These are phyloP conservation scores for Bolboschoenoplectus hybrid DNA, from an alignment of 202 grass and related monocot species.

Conservation along the genomic window DNA sequence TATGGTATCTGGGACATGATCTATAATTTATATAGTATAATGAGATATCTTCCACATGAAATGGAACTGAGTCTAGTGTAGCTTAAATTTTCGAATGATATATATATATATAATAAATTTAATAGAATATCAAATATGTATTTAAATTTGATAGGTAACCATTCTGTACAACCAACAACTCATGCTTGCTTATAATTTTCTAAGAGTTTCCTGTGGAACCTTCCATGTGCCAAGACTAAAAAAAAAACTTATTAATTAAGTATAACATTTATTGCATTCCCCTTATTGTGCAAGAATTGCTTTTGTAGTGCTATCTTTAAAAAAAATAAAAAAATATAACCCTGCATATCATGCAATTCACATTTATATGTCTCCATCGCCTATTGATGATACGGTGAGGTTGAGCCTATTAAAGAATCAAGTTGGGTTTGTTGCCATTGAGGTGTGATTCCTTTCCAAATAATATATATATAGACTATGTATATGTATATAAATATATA, in stretches of 20 bases:
- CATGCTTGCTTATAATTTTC: background rate
- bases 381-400: background rate
- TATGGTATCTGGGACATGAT: too few relatives aligned
- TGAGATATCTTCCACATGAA: too few relatives aligned
- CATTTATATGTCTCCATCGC: background rate
- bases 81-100: too few relatives aligned
- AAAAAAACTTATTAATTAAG: too few relatives aligned
- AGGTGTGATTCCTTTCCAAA: constrained; percentile 31
- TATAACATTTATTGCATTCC: too few relatives aligned
- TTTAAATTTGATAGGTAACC: too few relatives aligned
- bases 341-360: background rate
- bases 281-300: background rate
- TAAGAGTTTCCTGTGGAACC: too few relatives aligned
- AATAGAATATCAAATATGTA: background rate
- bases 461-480: background rate
- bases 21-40: too few relatives aligned
- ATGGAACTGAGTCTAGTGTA: background rate
- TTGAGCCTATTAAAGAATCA: constrained; percentile 24
- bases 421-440: constrained; percentile 32
- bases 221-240: too few relatives aligned
- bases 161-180: too few relatives aligned
- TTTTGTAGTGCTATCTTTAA: background rate
- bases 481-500: background rate
- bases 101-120: too few relatives aligned
- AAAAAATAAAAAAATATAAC: background rate